Conservation (phyloP, 495 filamentous ascomycete genomes). For the Polyplosphaeria fusca region DNA sequence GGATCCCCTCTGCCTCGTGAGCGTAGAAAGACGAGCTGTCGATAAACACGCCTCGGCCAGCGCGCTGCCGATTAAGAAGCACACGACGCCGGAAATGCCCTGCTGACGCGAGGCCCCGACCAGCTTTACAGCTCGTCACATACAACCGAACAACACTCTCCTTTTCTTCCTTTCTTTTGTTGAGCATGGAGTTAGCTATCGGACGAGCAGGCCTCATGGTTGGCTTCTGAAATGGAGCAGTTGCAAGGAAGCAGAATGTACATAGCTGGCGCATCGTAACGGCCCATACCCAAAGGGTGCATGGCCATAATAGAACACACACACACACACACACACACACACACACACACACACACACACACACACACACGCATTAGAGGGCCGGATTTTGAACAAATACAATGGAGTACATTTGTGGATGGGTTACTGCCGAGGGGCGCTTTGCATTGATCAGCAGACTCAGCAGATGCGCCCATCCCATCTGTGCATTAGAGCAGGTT, state of each 20-base stretch:
- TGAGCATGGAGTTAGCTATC: conserved; percentile 27
- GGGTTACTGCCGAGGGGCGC: too few relatives aligned
- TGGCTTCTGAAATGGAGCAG: conserved; percentile 25
- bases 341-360: too few relatives aligned
- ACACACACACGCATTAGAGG: too few relatives aligned
- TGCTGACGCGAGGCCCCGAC: conserved; percentile 10
- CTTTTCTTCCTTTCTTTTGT: conserved; percentile 29
- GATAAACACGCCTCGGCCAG: conserved; percentile 13
- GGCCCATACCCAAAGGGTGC: conserved; percentile 20
- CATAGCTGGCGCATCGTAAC: conserved; percentile 22
- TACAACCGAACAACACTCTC: conserved; percentile 11
- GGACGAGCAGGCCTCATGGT: conserved; percentile 26
- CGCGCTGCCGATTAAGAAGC: conserved; percentile 20
- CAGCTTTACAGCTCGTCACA: conserved; percentile 5
- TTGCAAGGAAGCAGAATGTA: conserved; percentile 16
- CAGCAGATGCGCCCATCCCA: too few relatives aligned
- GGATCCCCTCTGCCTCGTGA: conserved; percentile 12
- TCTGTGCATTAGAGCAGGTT: too few relatives aligned
- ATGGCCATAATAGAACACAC: conserved; percentile 27
- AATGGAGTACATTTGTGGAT: too few relatives aligned
- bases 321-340: conserved; percentile 24
- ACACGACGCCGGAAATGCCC: conserved; percentile 21
- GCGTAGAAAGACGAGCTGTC: neutral
- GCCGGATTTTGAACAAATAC: too few relatives aligned
- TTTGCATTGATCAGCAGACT: too few relatives aligned